Percentiles rank a stretch among this genome's conserved stretches.
These are phyloP conservation scores for Lyophyllum atratum DNA, from an alignment of 768 basidiomycete genomes.

Conservation along the genomic window DNA sequence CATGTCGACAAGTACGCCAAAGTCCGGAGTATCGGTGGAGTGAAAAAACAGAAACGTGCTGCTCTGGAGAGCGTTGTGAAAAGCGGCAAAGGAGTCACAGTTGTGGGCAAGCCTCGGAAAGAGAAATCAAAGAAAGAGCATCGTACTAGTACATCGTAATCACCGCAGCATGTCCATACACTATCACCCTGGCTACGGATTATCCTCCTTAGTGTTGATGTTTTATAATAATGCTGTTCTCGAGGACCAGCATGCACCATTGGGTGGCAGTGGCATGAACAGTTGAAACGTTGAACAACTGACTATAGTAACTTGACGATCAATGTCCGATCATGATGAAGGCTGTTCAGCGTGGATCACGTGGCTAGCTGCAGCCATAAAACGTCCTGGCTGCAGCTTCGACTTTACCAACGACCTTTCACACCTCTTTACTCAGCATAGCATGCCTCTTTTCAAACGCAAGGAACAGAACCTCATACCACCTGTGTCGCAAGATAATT, in stretches of 20 bases:
- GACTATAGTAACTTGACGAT: too few relatives aligned
- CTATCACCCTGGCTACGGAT: background rate
- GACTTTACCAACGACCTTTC: background rate
- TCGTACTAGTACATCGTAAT: slow-evolving; percentile 5
- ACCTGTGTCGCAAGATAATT: slow-evolving; percentile 48
- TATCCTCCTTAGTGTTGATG: background rate
- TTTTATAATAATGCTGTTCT: background rate
- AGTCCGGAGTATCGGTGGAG: slow-evolving; percentile 47
- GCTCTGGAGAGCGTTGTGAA: slow-evolving; percentile 84
- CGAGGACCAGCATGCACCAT: too few relatives aligned
- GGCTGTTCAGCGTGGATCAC: background rate
- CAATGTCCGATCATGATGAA: background rate
- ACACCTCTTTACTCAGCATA: slow-evolving; percentile 15
- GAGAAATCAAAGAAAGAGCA: slow-evolving; percentile 32
- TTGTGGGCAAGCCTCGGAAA: slow-evolving; percentile 72
- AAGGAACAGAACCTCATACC: slow-evolving; percentile 70
- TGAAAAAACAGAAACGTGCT: slow-evolving; percentile 83
- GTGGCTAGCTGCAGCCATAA: background rate
- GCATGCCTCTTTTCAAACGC: slow-evolving; percentile 71
- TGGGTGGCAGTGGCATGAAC: too few relatives aligned
- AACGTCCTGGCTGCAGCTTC: background rate
- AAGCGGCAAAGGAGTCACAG: slow-evolving; percentile 82
- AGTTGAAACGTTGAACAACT: too few relatives aligned
- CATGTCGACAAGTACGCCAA: slow-evolving; percentile 66
- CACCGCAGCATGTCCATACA: background rate